Evolutionary conservation across 768 basidiomycete genomes (phyloP), one percentile per base, ranked within the genome.

Genomic region (Serpula lacrymans): DNA sequence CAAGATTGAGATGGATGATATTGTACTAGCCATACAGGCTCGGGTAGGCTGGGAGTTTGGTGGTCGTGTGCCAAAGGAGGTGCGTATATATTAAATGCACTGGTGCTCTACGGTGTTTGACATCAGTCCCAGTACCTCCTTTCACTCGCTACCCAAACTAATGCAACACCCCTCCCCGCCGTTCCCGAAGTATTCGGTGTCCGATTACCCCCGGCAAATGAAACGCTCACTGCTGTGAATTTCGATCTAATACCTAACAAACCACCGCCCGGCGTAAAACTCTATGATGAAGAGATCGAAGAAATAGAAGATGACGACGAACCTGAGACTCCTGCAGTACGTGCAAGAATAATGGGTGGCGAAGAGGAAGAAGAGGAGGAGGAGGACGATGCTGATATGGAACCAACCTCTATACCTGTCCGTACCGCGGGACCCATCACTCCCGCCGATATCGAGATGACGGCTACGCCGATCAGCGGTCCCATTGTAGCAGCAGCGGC

Each of bases 21-120:
- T 88, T 34, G 74, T 78, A 3, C 70, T 92, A 28, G 87, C 88
- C 2, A 82, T 90, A 4, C 89, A 92, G 60, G 88, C 88, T 5
- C 80, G 89, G 42, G 90, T 92, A 4, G 90, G 89, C 30, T 92
- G 90, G 90, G 90, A 92, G 61, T 86, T 90, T 58, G 89, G 88
- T 17, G 89, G 90, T 5, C 74, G 88, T 27, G 79, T 92, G 21
- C 89, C 89, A 3, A 91, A 91, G 65, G 89, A 92, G 78, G 89
- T 91, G 42, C 21, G 69, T 61, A 18, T 16, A n/a, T 17, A 5
- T 21, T 18, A 3, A 41, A 25, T 27, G 12, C 22, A 6, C 36
- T 10, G 16, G 18, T 42, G 32, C 26, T 34, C 12, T 36, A 20
- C 25, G 3, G n/a, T 17, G 29, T 9, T 31, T 23, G 23, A 33